Base-by-base conservation (phyloP, 805 yeast species). In the Zygosaccharomyces kombuchaensis region DNA sequence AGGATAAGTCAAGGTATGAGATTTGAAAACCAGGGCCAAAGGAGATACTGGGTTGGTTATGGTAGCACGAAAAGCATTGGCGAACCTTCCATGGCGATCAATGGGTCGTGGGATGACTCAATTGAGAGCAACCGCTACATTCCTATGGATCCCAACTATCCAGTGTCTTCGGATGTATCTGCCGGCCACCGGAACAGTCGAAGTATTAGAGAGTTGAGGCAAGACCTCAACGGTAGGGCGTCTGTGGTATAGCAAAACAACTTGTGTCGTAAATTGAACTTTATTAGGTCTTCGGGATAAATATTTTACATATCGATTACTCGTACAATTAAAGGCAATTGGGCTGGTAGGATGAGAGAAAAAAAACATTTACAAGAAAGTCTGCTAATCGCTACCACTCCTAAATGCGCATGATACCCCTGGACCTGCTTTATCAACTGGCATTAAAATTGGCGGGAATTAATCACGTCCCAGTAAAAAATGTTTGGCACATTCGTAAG, bases 401-500 rank as follows among this genome's bases (percentile, higher is more conserved):
- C 34, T 27, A 9, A 22, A 38, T 17, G n/a, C 14, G 22, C 14
- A 17, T 10, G n/a, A 29, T 10, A 9, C n/a, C 32, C 32, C 10
- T 29, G 4, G 3, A 29, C 16, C 32, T 29, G 10, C 32, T 29
- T 29, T 29, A 29, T 29, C 32, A 7, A 13, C 12, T 29, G 32
- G 14, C 32, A 29, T 29, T 29, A 29, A n/a, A 13, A 29, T 10
- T 13, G 32, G 32, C 12, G 32, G 16, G n/a, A 13, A n/a, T n/a
- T 29, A 2, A n/a, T 5, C 9, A n/a, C 13, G 27, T 13, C 34
- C 34, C 34, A 50, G 41, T 36, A 71, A 51, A 54, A 68, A 65
- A 50, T 69, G 71, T 47, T 91, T 91, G 36, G 96, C 97, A 91
- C 90, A 87, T 66, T 91, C 99, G 67, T 91, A 91, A 22, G 96